phyloP scores from a whole-genome alignment of 2,329 filamentous ascomycete species.

The Sporothrix protearum region DNA sequence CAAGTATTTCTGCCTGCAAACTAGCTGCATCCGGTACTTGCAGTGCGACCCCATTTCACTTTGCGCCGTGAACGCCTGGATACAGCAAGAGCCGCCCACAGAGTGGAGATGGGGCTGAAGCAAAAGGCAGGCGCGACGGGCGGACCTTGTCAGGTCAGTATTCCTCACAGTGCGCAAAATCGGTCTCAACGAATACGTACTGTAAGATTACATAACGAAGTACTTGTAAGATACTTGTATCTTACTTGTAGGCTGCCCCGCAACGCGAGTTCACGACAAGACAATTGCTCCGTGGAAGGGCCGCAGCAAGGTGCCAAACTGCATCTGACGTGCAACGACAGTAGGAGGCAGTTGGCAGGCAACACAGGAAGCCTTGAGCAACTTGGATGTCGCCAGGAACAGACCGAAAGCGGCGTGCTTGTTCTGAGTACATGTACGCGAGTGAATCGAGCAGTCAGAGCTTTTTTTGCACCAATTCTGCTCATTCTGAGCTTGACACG shows the following conservation, averaged over 20 bases:
- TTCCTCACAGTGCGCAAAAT: conserved; percentile 20
- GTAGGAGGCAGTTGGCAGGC: not conserved
- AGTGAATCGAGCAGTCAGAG: not conserved
- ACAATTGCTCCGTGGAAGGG: not conserved
- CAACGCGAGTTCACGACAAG: conserved; percentile 12
- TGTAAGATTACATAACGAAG: too few species aligned
- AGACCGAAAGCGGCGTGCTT: not conserved
- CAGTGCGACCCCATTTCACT: not conserved
- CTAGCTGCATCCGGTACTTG: not conserved
- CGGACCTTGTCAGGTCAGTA: not conserved
- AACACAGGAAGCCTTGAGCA: not conserved
- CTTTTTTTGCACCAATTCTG: not conserved
- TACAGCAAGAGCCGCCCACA: not conserved
- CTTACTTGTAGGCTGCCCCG: conserved; percentile 18
- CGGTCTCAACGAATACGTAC: too few species aligned
- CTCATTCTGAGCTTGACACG: not conserved
- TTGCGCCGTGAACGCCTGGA: not conserved
- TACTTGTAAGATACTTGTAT: too few species aligned
- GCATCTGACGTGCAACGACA: not conserved
- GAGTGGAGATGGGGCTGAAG: not conserved
- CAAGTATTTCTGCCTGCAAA: not conserved
- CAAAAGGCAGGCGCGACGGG: not conserved
- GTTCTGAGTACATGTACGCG: too few species aligned
- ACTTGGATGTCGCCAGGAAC: not conserved
- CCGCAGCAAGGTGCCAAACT: not conserved